A percentile compares a stretch with the other conserved stretches of the same genome.
phyloP scores from a whole-genome alignment of 2,329 filamentous ascomycete species.

The Sporothrix sp. region DNA sequence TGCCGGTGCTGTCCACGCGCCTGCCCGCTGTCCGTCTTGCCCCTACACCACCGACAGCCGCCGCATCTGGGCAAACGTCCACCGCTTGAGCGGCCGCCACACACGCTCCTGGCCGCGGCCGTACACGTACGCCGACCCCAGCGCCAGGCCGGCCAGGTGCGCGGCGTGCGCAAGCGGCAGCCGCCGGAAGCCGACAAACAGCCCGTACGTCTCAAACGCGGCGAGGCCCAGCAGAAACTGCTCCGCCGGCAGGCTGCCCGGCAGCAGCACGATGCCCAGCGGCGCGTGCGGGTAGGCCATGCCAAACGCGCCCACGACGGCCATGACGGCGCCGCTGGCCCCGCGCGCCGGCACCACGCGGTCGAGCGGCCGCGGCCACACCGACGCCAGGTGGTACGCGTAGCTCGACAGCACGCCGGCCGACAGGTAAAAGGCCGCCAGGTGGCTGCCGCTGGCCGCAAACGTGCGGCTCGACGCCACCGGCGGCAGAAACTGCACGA shows the following conservation, averaged over 20 bases:
- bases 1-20: no score
- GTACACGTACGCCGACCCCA: slow-evolving; percentile 20
- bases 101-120: slow-evolving; percentile 12
- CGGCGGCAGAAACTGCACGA: slow-evolving; percentile 20
- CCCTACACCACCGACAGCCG: not conserved
- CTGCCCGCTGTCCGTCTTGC: not conserved
- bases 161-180: slow-evolving; percentile 19
- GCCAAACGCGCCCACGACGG: slow-evolving; percentile 19
- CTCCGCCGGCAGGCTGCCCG: slow-evolving; percentile 16
- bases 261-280: slow-evolving; percentile 18
- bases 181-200: slow-evolving; percentile 18
- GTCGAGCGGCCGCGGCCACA: slow-evolving; percentile 15
- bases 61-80: slow-evolving; percentile 13
- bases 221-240: slow-evolving; percentile 16
- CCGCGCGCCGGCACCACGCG: slow-evolving; percentile 18
- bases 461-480: slow-evolving; percentile 19
- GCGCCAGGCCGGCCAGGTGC: slow-evolving; percentile 19
- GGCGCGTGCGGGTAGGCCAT: slow-evolving; percentile 15
- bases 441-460: slow-evolving; percentile 18
- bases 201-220: slow-evolving; percentile 20
- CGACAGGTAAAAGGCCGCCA: slow-evolving; percentile 21
- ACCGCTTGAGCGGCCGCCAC: slow-evolving; percentile 18
- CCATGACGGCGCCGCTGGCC: slow-evolving; percentile 22
- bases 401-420: slow-evolving; percentile 18
- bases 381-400: slow-evolving; percentile 17